These are phyloP conservation scores for Phaseolus lunatus DNA, from an alignment of 306 rosid genomes.

Conservation along the genomic window DNA sequence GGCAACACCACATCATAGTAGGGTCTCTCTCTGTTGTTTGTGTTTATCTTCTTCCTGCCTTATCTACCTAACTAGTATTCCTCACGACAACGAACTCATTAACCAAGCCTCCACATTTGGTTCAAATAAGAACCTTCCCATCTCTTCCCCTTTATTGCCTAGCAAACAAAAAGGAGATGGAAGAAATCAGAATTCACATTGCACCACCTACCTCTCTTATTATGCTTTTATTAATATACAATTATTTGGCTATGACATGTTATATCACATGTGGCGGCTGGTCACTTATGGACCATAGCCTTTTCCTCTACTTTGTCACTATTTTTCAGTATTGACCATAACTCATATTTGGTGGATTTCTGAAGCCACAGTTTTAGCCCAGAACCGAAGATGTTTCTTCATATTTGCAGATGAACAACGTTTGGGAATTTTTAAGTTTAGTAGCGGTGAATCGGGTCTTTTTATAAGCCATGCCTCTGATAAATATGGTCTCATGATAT, in stretches of 20 bases:
- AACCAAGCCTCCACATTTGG: neutral
- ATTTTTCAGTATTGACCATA: neutral
- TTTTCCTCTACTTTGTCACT: neutral
- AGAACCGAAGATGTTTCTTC: constrained; percentile 75
- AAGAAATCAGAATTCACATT: neutral
- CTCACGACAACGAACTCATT: constrained; percentile 11
- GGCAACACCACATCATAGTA: constrained; percentile 7
- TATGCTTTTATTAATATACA: constrained; percentile 19
- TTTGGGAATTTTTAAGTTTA: constrained; percentile 64
- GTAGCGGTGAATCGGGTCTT: constrained; percentile 68
- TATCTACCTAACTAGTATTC: constrained; percentile 36
- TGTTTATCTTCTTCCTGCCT: constrained; percentile 39
- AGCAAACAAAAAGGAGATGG: constrained; percentile 1
- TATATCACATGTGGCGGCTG: neutral
- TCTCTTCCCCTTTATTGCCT: neutral
- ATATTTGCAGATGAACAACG: constrained; percentile 60
- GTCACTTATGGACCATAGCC: neutral
- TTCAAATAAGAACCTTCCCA: constrained; percentile 20
- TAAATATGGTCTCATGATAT: constrained; percentile 70
- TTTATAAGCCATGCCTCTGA: constrained; percentile 89
- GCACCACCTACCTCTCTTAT: neutral
- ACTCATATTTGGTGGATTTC: constrained; percentile 61
- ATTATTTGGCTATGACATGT: neutral
- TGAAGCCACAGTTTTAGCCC: constrained; percentile 86
- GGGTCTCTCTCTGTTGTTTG: constrained; percentile 22